Percentiles rank a stretch among this genome's conserved stretches.
These are phyloP conservation scores for Acacia melanoxylon DNA, from an alignment of 306 rosid species.

Conservation along the genomic window DNA sequence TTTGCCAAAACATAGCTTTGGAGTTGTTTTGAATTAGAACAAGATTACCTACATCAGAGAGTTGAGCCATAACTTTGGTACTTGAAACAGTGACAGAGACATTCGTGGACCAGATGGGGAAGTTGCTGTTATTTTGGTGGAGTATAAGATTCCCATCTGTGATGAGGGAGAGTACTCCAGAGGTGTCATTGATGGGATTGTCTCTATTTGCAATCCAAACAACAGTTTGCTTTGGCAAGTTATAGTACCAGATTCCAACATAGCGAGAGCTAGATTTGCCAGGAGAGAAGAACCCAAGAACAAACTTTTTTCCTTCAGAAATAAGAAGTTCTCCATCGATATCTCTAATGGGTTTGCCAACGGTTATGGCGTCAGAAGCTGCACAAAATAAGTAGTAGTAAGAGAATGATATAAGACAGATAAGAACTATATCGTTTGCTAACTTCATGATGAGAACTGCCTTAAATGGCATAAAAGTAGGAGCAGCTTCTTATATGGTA, in stretches of 20 bases:
- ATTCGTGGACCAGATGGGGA: slow-evolving; percentile 34
- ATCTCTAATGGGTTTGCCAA: neutral
- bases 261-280: neutral
- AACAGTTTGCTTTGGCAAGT: neutral
- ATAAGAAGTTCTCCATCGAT: neutral
- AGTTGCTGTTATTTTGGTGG: neutral
- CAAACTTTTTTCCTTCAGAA: neutral
- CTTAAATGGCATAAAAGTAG: neutral
- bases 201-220: neutral
- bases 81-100: slow-evolving; percentile 6
- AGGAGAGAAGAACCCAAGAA: neutral
- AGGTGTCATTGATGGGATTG: neutral
- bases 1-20: neutral
- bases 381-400: neutral
- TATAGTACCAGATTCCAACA: neutral
- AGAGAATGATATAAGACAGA: neutral
- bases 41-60: neutral
- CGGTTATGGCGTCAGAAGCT: neutral
- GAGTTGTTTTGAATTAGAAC: neutral
- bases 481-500: neutral
- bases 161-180: slow-evolving; percentile 27
- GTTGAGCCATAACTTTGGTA: neutral
- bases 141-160: slow-evolving; percentile 34
- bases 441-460: neutral
- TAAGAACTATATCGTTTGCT: neutral